These are phyloP conservation scores for Guyanaporus albipodus DNA, from an alignment of 768 basidiomycete species.

Conservation along the genomic window DNA sequence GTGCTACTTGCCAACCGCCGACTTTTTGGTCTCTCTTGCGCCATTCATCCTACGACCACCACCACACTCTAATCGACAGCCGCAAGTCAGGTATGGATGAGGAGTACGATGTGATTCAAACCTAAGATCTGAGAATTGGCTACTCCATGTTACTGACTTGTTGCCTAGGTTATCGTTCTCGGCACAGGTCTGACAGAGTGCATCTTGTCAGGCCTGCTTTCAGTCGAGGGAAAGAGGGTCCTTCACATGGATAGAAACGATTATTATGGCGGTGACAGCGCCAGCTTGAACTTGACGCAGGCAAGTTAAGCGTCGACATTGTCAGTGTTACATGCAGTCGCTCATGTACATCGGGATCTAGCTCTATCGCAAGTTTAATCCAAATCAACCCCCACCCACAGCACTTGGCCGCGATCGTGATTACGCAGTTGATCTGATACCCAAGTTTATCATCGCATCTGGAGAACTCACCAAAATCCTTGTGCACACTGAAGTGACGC, in stretches of 20 bases:
- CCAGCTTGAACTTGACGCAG: constrained; percentile 96
- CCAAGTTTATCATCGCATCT: constrained; percentile 98
- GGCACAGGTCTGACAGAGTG: constrained; percentile 98
- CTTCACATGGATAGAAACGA: constrained; percentile 99
- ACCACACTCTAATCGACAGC: constrained; percentile 10
- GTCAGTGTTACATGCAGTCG: neutral
- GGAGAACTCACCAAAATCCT: constrained; percentile 98
- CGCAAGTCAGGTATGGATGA: constrained; percentile 78
- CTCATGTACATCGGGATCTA: constrained; percentile 35
- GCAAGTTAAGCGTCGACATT: constrained; percentile 39
- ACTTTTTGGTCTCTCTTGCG: neutral
- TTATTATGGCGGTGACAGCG: constrained; percentile 97
- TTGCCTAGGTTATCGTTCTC: constrained; percentile 74
- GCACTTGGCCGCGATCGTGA: constrained; percentile 95
- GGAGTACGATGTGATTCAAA: constrained; percentile 80
- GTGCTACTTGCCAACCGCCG: constrained; percentile 16
- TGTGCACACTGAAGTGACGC: constrained; percentile 97
- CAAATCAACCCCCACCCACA: constrained; percentile 66
- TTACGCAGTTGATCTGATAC: constrained; percentile 96
- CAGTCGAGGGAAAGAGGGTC: constrained; percentile 99
- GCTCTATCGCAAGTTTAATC: constrained; percentile 95
- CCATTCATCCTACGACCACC: constrained; percentile 9
- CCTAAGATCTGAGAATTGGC: constrained; percentile 14
- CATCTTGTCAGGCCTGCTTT: constrained; percentile 94
- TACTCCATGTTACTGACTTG: constrained; percentile 13